Base-by-base conservation (phyloP, 441 rosid species). In the Pelargonium fulgidum region DNA sequence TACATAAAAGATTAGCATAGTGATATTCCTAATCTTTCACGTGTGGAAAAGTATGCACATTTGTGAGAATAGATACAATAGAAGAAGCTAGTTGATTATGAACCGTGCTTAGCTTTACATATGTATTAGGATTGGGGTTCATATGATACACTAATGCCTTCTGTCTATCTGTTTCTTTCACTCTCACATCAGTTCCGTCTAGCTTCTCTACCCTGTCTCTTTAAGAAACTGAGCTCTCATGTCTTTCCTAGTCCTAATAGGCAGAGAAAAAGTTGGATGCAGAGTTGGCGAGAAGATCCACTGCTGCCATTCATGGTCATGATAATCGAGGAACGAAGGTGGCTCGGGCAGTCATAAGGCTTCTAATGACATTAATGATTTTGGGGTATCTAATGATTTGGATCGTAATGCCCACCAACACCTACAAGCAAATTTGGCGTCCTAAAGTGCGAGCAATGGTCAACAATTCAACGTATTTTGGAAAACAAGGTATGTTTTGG, bases 331-430 rank as follows among this genome's bases (percentile, higher is more conserved):
- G 62, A 56, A 17, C 13, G 12, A 56, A 56, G 26, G 62, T 56
- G 62, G 62, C 62, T 17, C 62, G 24, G 26, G 62, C 62, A 56
- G 64, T 39, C 36, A 76, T 79, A 54, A 78, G 77, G 80, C 41
- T 78, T 3, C 67, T 83, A 39, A 6, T 71, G 1, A 62, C 73
- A 66, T 68, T 47, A 52, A 50, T 84, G 13, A 72, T 75, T 69
- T 14, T 76, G 44, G 95, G 89, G 29, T 76, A 73, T 77, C 62
- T 82, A n/a, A 63, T 87, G 76, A 9, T 87, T 64, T 89, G 90
- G 95, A 74, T 86, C 56, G 65, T 85, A 83, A 62, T 72, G 83
- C 87, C 92, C 65, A 87, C 89, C 65, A 72, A 45, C 14, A 78
- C 79, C 9, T 87, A 70, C 73, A 65, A 69, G 69, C 47, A 76